Conservation (phyloP, 2,329 filamentous ascomycete genomes). For the Triangularia setosa region DNA sequence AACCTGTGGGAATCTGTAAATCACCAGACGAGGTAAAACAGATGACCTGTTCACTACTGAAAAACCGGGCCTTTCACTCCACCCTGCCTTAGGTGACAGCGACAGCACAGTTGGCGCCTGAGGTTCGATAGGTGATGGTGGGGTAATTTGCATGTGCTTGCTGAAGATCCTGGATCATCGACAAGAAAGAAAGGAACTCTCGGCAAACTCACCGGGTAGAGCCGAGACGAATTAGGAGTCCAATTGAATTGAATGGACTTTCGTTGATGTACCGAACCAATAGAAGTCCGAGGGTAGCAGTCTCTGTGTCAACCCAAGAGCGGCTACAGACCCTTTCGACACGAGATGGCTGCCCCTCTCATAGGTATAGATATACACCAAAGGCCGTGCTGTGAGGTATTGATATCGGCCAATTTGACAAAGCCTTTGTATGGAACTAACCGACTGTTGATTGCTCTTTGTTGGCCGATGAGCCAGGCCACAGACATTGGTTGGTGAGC, state of each 20-base stretch:
- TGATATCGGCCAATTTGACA: not conserved
- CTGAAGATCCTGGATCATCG: not conserved
- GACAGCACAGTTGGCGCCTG: not conserved
- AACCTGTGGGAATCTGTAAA: not conserved
- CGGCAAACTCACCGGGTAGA: not conserved
- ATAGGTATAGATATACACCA: not conserved
- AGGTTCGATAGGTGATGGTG: not conserved
- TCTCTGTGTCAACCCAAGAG: not conserved
- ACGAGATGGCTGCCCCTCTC: not conserved
- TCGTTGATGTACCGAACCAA: not conserved
- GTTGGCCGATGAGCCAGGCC: not conserved
- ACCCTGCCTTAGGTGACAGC: not conserved
- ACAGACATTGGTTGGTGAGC: not conserved
- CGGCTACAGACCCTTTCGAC: not conserved
- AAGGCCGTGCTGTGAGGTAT: not conserved
- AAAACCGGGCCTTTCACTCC: not conserved
- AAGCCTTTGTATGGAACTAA: not conserved
- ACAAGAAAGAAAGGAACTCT: not conserved
- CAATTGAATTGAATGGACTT: not conserved
- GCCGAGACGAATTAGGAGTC: not conserved
- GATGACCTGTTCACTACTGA: not conserved
- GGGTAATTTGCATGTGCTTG: not conserved
- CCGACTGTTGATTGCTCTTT: not conserved
- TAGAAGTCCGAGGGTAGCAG: too few species aligned
- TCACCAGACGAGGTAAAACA: not conserved